A percentile compares a stretch with the other conserved stretches of the same genome.
Evolutionary conservation across 306 rosid genomes (phyloP).

Genomic region (Malus sieversii): DNA sequence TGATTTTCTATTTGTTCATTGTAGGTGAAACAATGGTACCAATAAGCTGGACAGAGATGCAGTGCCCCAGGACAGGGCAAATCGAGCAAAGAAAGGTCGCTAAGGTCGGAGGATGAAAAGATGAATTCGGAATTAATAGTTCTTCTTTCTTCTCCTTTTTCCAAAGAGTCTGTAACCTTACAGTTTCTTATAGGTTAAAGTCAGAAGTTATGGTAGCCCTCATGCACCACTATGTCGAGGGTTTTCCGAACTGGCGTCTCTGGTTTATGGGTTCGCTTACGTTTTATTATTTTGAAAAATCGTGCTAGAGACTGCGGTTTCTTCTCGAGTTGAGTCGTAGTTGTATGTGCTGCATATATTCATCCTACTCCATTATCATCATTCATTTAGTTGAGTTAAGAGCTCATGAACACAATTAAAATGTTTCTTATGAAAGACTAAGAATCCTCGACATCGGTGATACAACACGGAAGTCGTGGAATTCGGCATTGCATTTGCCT

Average conservation of each 20-base stretch:
- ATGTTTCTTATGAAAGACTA: background rate
- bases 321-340: background rate
- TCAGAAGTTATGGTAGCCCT: background rate
- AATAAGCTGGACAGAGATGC: slow-evolving; percentile 92
- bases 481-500: background rate
- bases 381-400: background rate
- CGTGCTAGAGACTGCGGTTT: background rate
- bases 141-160: background rate
- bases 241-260: background rate
- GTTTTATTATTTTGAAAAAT: background rate
- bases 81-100: slow-evolving; percentile 88
- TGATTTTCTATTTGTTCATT: slow-evolving; percentile 16
- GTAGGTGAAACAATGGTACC: slow-evolving; percentile 80
- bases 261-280: background rate
- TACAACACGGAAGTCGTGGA: background rate
- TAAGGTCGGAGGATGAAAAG: slow-evolving; percentile 52
- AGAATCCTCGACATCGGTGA: background rate
- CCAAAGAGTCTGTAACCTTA: background rate
- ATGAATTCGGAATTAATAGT: background rate
- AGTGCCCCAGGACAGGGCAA: slow-evolving; percentile 78
- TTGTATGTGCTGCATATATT: background rate
- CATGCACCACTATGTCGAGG: background rate
- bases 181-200: background rate
- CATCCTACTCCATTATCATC: background rate
- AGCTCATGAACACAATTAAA: background rate